Evolutionary conservation across 2,329 filamentous ascomycete species (phyloP).

Genomic region (Botrytis galanthina): DNA sequence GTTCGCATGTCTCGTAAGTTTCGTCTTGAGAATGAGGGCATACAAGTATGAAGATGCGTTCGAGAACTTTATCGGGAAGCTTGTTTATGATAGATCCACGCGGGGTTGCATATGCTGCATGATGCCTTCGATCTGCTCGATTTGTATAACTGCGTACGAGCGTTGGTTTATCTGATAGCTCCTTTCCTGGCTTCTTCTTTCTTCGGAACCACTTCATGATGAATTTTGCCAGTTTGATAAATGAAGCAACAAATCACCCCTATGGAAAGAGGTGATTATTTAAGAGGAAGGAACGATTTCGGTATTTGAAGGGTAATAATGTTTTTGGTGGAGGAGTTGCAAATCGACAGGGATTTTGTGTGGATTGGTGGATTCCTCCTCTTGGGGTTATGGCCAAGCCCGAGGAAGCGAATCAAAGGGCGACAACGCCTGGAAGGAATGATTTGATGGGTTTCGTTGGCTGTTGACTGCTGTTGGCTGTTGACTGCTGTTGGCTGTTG

Average conservation of each 20-base stretch:
- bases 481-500: too few relatives aligned
- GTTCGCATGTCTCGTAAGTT: slow-evolving; percentile 78
- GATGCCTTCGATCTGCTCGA: slow-evolving; percentile 1
- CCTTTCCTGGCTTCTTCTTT: slow-evolving; percentile 17
- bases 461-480: too few relatives aligned
- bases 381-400: background rate
- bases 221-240: slow-evolving; percentile 18
- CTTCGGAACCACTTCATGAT: slow-evolving; percentile 21
- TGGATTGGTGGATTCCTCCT: background rate
- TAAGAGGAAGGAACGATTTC: background rate
- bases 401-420: background rate
- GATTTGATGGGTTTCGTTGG: background rate
- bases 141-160: slow-evolving; percentile 16
- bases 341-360: background rate
- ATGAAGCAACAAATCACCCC: background rate
- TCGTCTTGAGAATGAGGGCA: slow-evolving; percentile 80
- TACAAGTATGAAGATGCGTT: slow-evolving; percentile 75
- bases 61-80: slow-evolving; percentile 68
- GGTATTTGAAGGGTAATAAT: background rate
- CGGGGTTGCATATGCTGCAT: slow-evolving; percentile 21
- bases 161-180: slow-evolving; percentile 5
- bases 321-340: background rate
- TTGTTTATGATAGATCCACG: slow-evolving; percentile 30
- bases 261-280: slow-evolving; percentile 15
- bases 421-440: background rate